Conservation (phyloP, 2,329 filamentous ascomycete genomes). For the Macrophomina pseudophaseolina region DNA sequence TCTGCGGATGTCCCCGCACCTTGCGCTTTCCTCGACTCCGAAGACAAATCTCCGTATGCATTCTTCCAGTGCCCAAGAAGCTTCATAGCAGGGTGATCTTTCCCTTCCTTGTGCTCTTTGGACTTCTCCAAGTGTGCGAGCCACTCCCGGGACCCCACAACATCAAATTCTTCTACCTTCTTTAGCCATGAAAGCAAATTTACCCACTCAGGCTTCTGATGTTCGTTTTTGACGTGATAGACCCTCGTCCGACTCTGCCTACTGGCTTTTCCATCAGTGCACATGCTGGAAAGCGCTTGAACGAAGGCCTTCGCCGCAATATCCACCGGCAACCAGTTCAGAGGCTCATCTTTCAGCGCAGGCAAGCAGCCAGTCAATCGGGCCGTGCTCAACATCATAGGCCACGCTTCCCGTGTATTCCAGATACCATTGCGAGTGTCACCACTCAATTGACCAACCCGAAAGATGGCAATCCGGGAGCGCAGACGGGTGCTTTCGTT, state of each 20-base stretch:
- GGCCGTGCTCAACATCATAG: conserved; percentile 42
- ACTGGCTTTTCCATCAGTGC: conserved; percentile 23
- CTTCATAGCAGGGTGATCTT: conserved; percentile 52
- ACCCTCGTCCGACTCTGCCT: conserved; percentile 37
- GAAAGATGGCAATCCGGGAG: conserved; percentile 41
- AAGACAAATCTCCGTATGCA: conserved; percentile 23
- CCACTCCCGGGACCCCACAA: conserved; percentile 51
- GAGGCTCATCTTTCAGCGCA: conserved; percentile 35
- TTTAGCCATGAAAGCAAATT: conserved; percentile 54
- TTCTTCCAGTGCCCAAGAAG: conserved; percentile 58
- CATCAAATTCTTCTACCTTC: conserved; percentile 45
- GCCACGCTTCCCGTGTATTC: conserved; percentile 43
- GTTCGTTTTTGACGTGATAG: conserved; percentile 57
- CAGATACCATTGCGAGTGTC: conserved; percentile 36
- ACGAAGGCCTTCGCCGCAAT: conserved; percentile 51
- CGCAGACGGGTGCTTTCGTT: conserved; percentile 33
- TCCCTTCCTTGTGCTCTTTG: not conserved
- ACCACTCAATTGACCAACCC: conserved; percentile 51
- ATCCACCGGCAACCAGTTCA: conserved; percentile 43
- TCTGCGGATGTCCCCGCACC: not conserved
- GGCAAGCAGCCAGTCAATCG: conserved; percentile 38
- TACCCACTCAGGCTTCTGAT: conserved; percentile 50
- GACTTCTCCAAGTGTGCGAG: conserved; percentile 45
- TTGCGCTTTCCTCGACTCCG: not conserved
- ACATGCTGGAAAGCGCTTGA: conserved; percentile 33